Evolutionary conservation across 495 filamentous ascomycete species (phyloP).

Genomic region (Bryoglossum gracile): DNA sequence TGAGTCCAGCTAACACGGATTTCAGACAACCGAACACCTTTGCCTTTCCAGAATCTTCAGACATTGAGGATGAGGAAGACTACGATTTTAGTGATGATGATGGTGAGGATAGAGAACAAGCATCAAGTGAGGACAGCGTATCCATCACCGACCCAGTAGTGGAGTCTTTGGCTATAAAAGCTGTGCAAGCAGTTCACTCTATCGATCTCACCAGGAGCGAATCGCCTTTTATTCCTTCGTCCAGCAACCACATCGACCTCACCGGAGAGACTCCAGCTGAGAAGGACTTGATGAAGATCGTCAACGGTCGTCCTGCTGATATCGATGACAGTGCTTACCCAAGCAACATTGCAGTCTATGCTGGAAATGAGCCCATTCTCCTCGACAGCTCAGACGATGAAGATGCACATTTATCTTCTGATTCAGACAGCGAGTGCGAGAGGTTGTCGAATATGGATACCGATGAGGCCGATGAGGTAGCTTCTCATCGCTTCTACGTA

Average conservation of each 20-base stretch:
- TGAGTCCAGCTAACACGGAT: conserved; percentile 1
- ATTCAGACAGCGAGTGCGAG: conserved; percentile 17
- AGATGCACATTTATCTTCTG: conserved; percentile 30
- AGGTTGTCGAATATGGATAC: not conserved
- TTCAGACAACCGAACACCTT: conserved; percentile 33
- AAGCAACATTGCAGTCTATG: conserved; percentile 4
- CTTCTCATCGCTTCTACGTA: not conserved
- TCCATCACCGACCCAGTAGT: conserved; percentile 18
- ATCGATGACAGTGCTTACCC: conserved; percentile 3
- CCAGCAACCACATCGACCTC: conserved; percentile 5
- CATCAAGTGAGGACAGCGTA: conserved; percentile 11
- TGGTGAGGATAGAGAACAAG: conserved; percentile 9
- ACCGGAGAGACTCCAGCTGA: conserved; percentile 11
- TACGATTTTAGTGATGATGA: conserved; percentile 32
- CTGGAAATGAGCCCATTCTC: conserved; percentile 11
- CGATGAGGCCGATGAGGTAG: not conserved
- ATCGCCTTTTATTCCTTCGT: conserved; percentile 3
- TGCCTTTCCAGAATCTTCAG: conserved; percentile 40
- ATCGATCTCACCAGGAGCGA: conserved; percentile 25
- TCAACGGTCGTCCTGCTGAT: conserved; percentile 11
- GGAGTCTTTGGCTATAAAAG: too few species aligned
- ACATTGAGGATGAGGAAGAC: conserved; percentile 41
- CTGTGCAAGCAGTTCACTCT: conserved; percentile 18
- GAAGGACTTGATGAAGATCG: conserved; percentile 1
- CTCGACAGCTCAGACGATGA: conserved; percentile 23